Conservation (phyloP, 352 stramenopile species). For the Pythium sukuiense region DNA sequence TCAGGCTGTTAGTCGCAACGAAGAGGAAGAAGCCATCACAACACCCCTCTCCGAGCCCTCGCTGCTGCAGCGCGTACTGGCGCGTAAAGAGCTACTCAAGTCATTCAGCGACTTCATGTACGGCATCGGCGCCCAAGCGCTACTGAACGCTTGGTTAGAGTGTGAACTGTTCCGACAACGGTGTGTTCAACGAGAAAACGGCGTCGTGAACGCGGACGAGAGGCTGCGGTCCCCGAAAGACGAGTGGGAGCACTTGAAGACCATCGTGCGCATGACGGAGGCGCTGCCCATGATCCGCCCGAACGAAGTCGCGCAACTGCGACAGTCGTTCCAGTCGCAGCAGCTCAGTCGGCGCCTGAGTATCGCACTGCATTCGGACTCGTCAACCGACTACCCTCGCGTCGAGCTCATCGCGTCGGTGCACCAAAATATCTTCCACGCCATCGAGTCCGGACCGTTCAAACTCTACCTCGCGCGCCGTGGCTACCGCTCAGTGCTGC, state of each 20-base stretch:
- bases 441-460: slow-evolving; percentile 75
- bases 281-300: slow-evolving; percentile 53
- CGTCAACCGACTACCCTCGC: slow-evolving; percentile 62
- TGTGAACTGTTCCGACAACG: slow-evolving; percentile 78
- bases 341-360: slow-evolving; percentile 69
- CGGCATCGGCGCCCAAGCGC: slow-evolving; percentile 53
- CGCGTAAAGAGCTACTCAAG: slow-evolving; percentile 75
- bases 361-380: slow-evolving; percentile 60
- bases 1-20: slow-evolving; percentile 61
- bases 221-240: slow-evolving; percentile 42
- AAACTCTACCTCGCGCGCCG: slow-evolving; percentile 74
- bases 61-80: slow-evolving; percentile 64
- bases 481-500: slow-evolving; percentile 68
- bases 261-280: slow-evolving; percentile 59
- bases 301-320: slow-evolving; percentile 55
- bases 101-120: slow-evolving; percentile 81
- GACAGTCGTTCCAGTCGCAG: slow-evolving; percentile 66
- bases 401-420: slow-evolving; percentile 73
- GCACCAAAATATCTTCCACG: slow-evolving; percentile 79
- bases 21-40: slow-evolving; percentile 44
- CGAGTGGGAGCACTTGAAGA: slow-evolving; percentile 79
- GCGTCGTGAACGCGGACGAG: slow-evolving; percentile 9
- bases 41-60: slow-evolving; percentile 51
- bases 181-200: slow-evolving; percentile 61
- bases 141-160: slow-evolving; percentile 85